phyloP scores from a whole-genome alignment of 257 asterid species.

The Nicotiana undulata region DNA sequence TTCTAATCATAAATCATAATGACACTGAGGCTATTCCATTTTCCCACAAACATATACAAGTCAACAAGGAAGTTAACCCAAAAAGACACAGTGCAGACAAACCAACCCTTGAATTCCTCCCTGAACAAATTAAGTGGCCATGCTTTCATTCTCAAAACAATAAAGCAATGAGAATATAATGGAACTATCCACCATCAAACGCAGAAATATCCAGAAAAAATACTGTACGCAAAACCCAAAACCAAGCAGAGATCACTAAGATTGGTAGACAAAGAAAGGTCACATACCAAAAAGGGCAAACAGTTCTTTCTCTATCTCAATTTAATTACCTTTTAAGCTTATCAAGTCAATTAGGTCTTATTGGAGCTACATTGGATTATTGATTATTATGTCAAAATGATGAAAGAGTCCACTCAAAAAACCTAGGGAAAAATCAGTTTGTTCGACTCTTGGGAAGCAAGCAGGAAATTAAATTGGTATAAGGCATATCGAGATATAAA shows the following conservation, averaged over 20 bases:
- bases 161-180: neutral
- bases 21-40: neutral
- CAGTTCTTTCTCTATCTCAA: neutral
- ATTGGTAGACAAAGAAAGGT: neutral
- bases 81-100: neutral
- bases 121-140: neutral
- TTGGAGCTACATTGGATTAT: neutral
- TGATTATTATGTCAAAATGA: neutral
- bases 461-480: too few relatives aligned
- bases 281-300: neutral
- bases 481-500: too few relatives aligned
- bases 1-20: neutral
- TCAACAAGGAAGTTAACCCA: neutral
- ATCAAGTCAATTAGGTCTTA: neutral
- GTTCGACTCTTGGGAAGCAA: neutral
- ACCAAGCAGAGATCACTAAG: neutral
- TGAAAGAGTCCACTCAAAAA: neutral
- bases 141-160: neutral
- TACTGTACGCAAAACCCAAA: neutral
- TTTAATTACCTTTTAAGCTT: neutral
- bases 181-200: neutral
- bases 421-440: neutral
- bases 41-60: neutral
- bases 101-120: neutral
- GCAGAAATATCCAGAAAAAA: neutral